Evolutionary conservation across 163 green algal genomes (phyloP), one percentile per base, ranked within the genome.

Genomic region (Trebouxia gelatinosa): DNA sequence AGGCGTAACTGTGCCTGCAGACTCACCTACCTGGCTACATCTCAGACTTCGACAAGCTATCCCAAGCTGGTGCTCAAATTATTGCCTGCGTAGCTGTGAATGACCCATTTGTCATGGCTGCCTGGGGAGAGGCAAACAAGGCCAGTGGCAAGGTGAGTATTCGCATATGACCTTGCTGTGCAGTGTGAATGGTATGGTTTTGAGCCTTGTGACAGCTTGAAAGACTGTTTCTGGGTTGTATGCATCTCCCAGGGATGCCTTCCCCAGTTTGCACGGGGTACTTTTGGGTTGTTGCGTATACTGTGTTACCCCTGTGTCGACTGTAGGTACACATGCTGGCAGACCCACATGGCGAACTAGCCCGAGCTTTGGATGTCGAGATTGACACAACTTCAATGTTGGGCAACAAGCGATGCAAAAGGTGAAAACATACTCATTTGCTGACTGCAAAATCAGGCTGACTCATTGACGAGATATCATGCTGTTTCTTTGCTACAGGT

Each of bases 61-160:
- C 79, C 31, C 79, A 75, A 1, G 79, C 82, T 28, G 85, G 85
- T 13, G 84, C 78, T 9, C 77, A 91, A 40, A 51, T 91, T 9
- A 76, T 90, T 37, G 86, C 32, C 2, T 85, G 80, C 66, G 62
- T 89, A 29, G 80, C 87, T 28, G 95, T 99, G 2, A 99, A 99
- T 79, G 96, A 99, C 83, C 87, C 95, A 5, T 99, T 99, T 81
- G 96, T 99, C 7, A 98, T 98, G 93, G 82, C 94, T 32, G 96
- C 96, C 2, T 99, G 96, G 96, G 95, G 90, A 81, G 97, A 98
- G 84, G 81, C 51, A 19, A 77, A 83, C 13, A 71, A 77, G 35
- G 87, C 81, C 46, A 81, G 83, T 31, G 87, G 82, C 70, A 93
- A 93, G 82, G 83, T 88, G 19, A 38, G 61, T 58, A n/a, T 6